Evolutionary conservation across 306 rosid species (phyloP).

Genomic region (Bauhinia variegata): DNA sequence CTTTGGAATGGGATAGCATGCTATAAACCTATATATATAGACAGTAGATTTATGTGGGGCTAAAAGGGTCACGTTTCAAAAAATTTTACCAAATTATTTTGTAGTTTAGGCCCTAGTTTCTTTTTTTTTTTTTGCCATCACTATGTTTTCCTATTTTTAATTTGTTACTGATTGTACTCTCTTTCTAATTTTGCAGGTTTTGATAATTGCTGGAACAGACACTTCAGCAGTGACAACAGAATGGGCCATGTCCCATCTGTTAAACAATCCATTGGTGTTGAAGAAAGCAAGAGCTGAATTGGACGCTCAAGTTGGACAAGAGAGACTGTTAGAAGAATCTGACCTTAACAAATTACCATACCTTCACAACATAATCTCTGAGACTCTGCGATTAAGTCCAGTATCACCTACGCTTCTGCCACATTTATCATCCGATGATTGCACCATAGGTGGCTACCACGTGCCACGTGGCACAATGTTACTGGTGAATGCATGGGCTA

Average conservation of each 20-base stretch:
- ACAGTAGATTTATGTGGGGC: too few species aligned
- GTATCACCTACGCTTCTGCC: slow-evolving; percentile 29
- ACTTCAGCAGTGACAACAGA: slow-evolving; percentile 34
- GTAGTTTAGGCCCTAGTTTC: too few species aligned
- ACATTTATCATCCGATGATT: slow-evolving; percentile 31
- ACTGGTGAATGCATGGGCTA: slow-evolving; percentile 39
- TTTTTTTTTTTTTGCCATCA: too few species aligned
- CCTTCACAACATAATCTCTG: slow-evolving; percentile 22
- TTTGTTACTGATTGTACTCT: too few species aligned
- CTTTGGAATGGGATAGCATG: too few species aligned
- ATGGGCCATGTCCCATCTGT: slow-evolving; percentile 39
- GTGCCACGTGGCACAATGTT: slow-evolving; percentile 38
- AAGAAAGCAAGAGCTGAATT: slow-evolving; percentile 24
- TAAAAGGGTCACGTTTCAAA: too few species aligned
- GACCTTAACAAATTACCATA: slow-evolving; percentile 33
- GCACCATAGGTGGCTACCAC: slow-evolving; percentile 25
- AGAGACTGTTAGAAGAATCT: slow-evolving; percentile 23
- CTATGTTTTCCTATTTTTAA: not conserved
- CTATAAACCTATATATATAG: too few species aligned
- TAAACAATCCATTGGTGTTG: slow-evolving; percentile 34
- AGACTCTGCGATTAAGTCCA: slow-evolving; percentile 35
- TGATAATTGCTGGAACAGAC: slow-evolving; percentile 35
- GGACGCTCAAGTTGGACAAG: not conserved
- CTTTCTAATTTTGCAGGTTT: slow-evolving; percentile 35
- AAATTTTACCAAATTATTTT: too few species aligned